A percentile compares a stretch with the other conserved stretches of the same genome.
phyloP scores from a whole-genome alignment of 495 filamentous ascomycete species.

The Talaromyces proteolyticus region DNA sequence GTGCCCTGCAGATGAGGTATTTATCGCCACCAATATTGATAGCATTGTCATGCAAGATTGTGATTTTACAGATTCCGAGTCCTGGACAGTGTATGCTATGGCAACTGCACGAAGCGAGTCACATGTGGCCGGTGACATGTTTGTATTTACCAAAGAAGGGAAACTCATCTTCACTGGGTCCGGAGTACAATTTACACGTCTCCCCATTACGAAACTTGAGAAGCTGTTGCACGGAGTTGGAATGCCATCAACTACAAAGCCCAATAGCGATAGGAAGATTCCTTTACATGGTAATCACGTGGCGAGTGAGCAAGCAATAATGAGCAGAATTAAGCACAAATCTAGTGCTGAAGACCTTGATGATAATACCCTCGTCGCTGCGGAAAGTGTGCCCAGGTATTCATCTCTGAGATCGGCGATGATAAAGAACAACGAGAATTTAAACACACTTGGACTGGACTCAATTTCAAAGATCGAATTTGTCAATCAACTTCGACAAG shows the following conservation, averaged over 20 bases:
- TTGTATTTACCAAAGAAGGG: conserved; percentile 16
- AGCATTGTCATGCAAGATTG: conserved; percentile 12
- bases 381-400: neutral
- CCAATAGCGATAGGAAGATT: neutral
- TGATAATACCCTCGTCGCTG: neutral
- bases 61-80: neutral
- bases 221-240: conserved; percentile 13
- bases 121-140: conserved; percentile 20
- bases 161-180: conserved; percentile 12
- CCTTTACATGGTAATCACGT: neutral
- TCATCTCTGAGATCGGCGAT: neutral
- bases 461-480: conserved; percentile 1
- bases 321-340: neutral
- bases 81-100: conserved; percentile 22
- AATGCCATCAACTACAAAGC: neutral
- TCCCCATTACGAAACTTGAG: conserved; percentile 13
- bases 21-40: conserved; percentile 17
- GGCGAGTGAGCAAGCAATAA: neutral
- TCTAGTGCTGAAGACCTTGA: neutral
- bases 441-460: neutral
- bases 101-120: conserved; percentile 8
- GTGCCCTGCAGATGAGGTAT: conserved; percentile 16
- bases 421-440: neutral
- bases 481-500: neutral
- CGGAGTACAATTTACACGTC: conserved; percentile 15